phyloP scores from a whole-genome alignment of 495 filamentous ascomycete genomes.

The Podospora sp. region DNA sequence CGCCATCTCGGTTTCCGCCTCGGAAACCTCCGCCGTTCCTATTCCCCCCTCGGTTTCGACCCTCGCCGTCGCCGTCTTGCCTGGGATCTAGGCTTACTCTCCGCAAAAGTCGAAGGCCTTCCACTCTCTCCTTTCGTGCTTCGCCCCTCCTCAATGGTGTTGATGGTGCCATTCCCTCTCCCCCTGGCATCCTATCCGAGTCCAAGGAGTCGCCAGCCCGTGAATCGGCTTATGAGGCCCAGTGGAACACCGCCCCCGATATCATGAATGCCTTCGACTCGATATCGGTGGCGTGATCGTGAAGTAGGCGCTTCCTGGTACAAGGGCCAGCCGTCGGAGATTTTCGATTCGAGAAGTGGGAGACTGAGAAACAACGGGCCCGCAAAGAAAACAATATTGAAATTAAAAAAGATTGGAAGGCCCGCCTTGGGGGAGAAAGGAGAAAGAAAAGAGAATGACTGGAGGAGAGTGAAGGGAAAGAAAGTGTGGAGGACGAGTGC shows the following conservation, averaged over 20 bases:
- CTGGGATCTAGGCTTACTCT: constrained; percentile 14
- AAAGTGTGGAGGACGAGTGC: constrained; percentile 36
- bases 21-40: constrained; percentile 11
- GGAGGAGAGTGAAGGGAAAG: constrained; percentile 12
- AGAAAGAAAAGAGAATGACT: constrained; percentile 32
- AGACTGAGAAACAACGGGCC: constrained; percentile 10
- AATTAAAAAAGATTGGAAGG: constrained; percentile 21
- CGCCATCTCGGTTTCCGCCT: not conserved
- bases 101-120: constrained; percentile 8
- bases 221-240: constrained; percentile 27
- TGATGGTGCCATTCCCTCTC: constrained; percentile 38
- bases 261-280: constrained; percentile 19
- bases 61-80: constrained; percentile 22
- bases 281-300: not conserved
- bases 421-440: constrained; percentile 27
- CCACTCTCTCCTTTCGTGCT: constrained; percentile 16
- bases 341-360: constrained; percentile 1
- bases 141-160: constrained; percentile 9
- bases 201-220: constrained; percentile 21
- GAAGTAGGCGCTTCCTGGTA: not conserved
- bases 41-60: not conserved
- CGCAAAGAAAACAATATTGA: constrained; percentile 20
- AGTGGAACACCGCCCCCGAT: not conserved
- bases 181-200: constrained; percentile 28
- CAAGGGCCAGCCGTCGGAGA: constrained; percentile 3